Evolutionary conservation across 2,329 filamentous ascomycete genomes (phyloP).

Genomic region (Dryadomyces quercus-mongolicae): DNA sequence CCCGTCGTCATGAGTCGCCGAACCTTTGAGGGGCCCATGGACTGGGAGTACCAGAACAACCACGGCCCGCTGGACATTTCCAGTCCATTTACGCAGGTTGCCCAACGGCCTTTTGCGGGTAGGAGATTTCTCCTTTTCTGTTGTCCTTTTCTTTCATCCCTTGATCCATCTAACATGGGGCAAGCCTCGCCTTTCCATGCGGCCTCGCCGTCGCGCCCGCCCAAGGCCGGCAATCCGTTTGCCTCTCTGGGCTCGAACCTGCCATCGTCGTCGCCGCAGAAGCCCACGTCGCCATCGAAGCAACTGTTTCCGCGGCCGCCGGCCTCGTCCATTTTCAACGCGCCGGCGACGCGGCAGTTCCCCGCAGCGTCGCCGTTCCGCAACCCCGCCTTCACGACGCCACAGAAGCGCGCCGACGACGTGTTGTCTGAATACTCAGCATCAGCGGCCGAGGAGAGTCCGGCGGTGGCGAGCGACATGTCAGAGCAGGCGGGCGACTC

Average conservation of each 20-base stretch:
- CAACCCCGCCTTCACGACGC: slow-evolving; percentile 53
- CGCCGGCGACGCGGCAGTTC: slow-evolving; percentile 28
- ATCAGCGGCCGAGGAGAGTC: slow-evolving; percentile 48
- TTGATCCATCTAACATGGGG: neutral
- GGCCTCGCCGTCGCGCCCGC: slow-evolving; percentile 14
- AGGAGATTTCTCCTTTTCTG: slow-evolving; percentile 15
- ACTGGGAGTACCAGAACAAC: slow-evolving; percentile 51
- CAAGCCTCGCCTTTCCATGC: slow-evolving; percentile 13
- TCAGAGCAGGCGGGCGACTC: slow-evolving; percentile 41
- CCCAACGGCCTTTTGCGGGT: slow-evolving; percentile 30
- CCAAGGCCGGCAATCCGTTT: slow-evolving; percentile 15
- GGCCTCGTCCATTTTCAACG: slow-evolving; percentile 33
- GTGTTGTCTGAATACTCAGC: slow-evolving; percentile 43
- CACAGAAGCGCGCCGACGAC: slow-evolving; percentile 44
- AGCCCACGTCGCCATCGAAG: slow-evolving; percentile 15
- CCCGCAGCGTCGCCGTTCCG: slow-evolving; percentile 42
- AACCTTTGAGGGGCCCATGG: slow-evolving; percentile 50
- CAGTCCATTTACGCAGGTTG: slow-evolving; percentile 47
- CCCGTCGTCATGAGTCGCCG: slow-evolving; percentile 27
- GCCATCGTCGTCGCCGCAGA: neutral
- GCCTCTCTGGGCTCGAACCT: slow-evolving; percentile 5
- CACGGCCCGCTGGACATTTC: slow-evolving; percentile 45
- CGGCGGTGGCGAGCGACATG: slow-evolving; percentile 39
- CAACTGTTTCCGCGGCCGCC: slow-evolving; percentile 23
- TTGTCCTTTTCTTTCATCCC: neutral